Conservation (phyloP, 768 basidiomycete species). For the Tephrocybe sp. region DNA sequence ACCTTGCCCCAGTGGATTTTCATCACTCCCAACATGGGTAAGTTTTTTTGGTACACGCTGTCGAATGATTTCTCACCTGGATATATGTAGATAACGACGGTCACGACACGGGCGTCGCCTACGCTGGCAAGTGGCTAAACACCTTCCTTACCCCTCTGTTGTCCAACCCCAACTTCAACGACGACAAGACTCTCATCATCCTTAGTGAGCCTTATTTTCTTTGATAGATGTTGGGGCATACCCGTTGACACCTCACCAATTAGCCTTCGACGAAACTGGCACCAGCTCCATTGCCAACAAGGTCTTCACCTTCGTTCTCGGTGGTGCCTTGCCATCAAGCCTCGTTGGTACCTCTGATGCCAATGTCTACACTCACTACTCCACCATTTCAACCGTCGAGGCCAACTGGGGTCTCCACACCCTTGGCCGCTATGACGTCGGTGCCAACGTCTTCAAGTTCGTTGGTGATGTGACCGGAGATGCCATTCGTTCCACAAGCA, state of each 20-base stretch:
- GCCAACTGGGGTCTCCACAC: conserved; percentile 61
- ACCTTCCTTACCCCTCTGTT: conserved; percentile 55
- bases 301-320: conserved; percentile 42
- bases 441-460: conserved; percentile 49
- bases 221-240: too few species aligned
- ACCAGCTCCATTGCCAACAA: conserved; percentile 41
- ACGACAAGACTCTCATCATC: conserved; percentile 51
- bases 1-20: conserved; percentile 59
- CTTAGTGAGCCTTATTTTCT: conserved; percentile 32
- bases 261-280: conserved; percentile 56
- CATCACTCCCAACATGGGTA: conserved; percentile 56
- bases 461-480: conserved; percentile 48
- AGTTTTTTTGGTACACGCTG: conserved; percentile 14
- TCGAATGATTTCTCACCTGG: neutral
- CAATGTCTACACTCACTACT: conserved; percentile 64
- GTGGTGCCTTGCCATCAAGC: conserved; percentile 40
- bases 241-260: neutral
- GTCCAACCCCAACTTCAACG: conserved; percentile 51
- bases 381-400: conserved; percentile 52
- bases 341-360: conserved; percentile 45
- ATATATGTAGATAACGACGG: conserved; percentile 42
- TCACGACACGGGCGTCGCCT: conserved; percentile 59
- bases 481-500: conserved; percentile 21
- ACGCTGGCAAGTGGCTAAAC: conserved; percentile 41
- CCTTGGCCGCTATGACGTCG: conserved; percentile 41